Evolutionary conservation across 2,329 filamentous ascomycete species (phyloP), one percentile per base, ranked within the genome.

Genomic region (Dactylellina parvicollis): DNA sequence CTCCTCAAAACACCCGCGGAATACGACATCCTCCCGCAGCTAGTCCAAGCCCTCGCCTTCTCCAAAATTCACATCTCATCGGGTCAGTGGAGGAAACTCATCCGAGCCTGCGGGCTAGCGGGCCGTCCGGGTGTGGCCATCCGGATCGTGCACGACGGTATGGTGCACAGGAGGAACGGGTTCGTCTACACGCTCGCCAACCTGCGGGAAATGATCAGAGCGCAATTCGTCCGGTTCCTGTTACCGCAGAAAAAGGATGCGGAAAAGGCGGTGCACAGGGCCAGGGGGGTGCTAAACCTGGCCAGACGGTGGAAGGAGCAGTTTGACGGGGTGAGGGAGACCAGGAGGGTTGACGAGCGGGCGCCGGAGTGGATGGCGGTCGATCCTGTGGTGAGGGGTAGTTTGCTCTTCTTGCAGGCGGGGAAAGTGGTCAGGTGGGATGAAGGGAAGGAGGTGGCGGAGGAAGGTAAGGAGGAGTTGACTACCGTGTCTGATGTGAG

Each of bases 1-100:
- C 82, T 82, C 71, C 84, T 88, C 75, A 24, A 30, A 12, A 61
- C 69, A 12, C 69, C 69, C 1, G 4, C 46, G 12, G 69, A 74
- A 42, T 74, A 61, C 69, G 69, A 74, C 26, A 12, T 74, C 32
- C 32, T 74, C 18, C 69, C 69, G 12, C 18, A 22, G 9, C 18
- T 74, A 5, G 40, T 74, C 28, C 38, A 59, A 3, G 69, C 42
- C 1, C 44, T 50, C 16, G 61, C 61, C 4, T 67, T 42, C n/a
- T 74, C 69, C 16, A 56, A 61, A 18, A 66, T 74, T 3, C 36
- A 49, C n/a, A 44, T 72, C 16, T 12, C 22, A 4, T 30, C 67
- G 2, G 47, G 42, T 10, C 61, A 74, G n/a, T 74, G 69, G 69
- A 46, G n/a, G 18, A 74, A 74, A 34, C 34, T 74, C 1, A 56